Evolutionary conservation across 768 basidiomycete species (phyloP).

Genomic region (Cystobasidiopsis lactophilus): DNA sequence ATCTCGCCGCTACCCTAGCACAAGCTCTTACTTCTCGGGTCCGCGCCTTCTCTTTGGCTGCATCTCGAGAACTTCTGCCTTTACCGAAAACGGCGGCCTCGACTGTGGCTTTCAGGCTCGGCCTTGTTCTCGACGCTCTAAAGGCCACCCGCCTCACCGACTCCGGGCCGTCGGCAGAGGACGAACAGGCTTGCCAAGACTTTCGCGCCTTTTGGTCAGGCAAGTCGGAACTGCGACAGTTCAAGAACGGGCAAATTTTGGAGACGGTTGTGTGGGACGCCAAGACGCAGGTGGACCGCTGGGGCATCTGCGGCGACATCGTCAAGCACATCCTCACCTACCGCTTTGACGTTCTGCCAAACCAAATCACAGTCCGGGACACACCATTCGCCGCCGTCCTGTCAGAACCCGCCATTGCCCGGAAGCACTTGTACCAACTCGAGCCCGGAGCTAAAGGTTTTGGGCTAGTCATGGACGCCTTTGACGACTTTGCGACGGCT

Average conservation of each 20-base stretch:
- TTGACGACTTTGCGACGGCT: slow-evolving; percentile 49
- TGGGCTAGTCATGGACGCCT: slow-evolving; percentile 42
- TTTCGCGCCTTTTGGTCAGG: slow-evolving; percentile 80
- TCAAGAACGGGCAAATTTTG: slow-evolving; percentile 79
- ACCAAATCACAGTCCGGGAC: slow-evolving; percentile 27
- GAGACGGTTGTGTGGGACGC: slow-evolving; percentile 97
- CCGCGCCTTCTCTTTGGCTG: slow-evolving; percentile 36
- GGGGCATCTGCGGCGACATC: slow-evolving; percentile 51
- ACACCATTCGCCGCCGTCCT: slow-evolving; percentile 23
- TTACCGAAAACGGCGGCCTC: neutral
- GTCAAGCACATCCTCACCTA: slow-evolving; percentile 47
- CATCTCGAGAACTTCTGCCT: too few relatives aligned
- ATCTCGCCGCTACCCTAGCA: slow-evolving; percentile 25
- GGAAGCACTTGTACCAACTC: slow-evolving; percentile 21
- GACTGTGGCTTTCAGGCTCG: slow-evolving; percentile 34
- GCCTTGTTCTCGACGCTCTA: slow-evolving; percentile 48
- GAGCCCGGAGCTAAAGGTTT: slow-evolving; percentile 26
- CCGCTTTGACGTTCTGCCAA: slow-evolving; percentile 44
- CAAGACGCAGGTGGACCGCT: slow-evolving; percentile 35
- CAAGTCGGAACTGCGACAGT: slow-evolving; percentile 75
- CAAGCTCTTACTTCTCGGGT: slow-evolving; percentile 53
- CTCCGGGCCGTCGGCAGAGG: slow-evolving; percentile 55
- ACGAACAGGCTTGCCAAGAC: slow-evolving; percentile 33
- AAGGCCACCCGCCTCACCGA: slow-evolving; percentile 71
- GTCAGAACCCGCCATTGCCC: slow-evolving; percentile 23